Base-by-base conservation (phyloP, 805 yeast species). In the Yamadazyma akitaensis region DNA sequence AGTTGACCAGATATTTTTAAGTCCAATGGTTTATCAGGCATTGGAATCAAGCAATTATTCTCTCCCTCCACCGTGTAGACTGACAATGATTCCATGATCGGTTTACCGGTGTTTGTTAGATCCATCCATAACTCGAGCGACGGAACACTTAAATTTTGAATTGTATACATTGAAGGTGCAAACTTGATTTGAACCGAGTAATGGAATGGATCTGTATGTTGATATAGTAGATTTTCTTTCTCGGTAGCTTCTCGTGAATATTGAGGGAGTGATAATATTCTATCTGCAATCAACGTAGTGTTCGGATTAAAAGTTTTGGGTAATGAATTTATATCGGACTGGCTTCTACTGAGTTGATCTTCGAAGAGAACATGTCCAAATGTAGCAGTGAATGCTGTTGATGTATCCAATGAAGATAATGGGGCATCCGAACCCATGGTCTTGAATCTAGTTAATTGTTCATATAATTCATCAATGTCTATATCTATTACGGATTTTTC, bases 101-200 rank as follows among this genome's bases (percentile, higher is more conserved):
- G 72, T 33, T 51, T 58, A 11, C 64, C 64, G n/a, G 49, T 45
- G 13, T 66, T 65, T 45, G 60, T 66, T 40, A 77, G 59, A 40
- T 72, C 77, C 31, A 75, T 62, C 82, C 84, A 80, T 39, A 81
- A 63, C 54, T 81, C 85, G 6, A 81, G 60, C 1, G 84, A 81
- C 2, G 85, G 84, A 39, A 67, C 69, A 44, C 62, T 42, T 13
- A 43, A 38, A 6, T 40, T 47, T 13, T 46, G 30, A 12, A 42
- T 37, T 12, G 48, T 43, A 51, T 32, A 56, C 46, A 49, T 56
- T 49, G 55, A 65, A 62, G 33, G 80, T 72, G 5, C 74, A 43
- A 77, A 72, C 53, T 69, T 71, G 47, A 79, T 49, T 54, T 78
- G 81, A 12, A 73, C 64, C 32, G 62, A 57, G 51, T 74, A 71